A percentile compares a stretch with the other conserved stretches of the same genome.
These are phyloP conservation scores for Ascochyta pisi DNA, from an alignment of 2,329 filamentous ascomycete genomes.

Conservation along the genomic window DNA sequence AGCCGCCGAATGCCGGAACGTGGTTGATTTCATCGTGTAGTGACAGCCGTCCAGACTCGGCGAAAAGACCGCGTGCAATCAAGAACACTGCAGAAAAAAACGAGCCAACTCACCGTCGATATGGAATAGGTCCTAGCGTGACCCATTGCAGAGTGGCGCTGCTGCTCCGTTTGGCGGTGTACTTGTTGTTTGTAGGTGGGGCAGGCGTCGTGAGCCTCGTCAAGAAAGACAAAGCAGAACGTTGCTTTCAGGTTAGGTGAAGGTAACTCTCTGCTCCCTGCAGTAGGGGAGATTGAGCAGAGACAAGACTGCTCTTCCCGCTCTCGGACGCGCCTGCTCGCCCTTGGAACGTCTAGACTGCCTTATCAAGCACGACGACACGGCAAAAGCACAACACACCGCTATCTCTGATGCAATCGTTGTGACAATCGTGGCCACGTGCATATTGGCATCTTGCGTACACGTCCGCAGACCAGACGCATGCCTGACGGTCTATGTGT, in stretches of 20 bases:
- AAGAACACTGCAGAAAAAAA: conserved; percentile 17
- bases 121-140: conserved; percentile 47
- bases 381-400: conserved; percentile 25
- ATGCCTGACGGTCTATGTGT: not conserved
- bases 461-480: not conserved
- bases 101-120: conserved; percentile 42
- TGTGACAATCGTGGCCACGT: conserved; percentile 25
- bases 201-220: conserved; percentile 15
- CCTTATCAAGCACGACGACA: conserved; percentile 22
- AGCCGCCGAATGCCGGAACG: conserved; percentile 40
- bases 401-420: conserved; percentile 29
- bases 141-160: conserved; percentile 27
- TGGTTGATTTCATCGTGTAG: conserved; percentile 22
- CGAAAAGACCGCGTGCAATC: conserved; percentile 21
- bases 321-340: conserved; percentile 19
- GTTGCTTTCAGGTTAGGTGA: conserved; percentile 6
- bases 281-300: conserved; percentile 5
- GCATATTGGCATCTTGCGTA: conserved; percentile 11
- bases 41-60: conserved; percentile 26
- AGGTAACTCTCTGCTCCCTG: conserved; percentile 2
- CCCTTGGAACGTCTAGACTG: conserved; percentile 10
- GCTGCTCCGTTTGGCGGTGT: conserved; percentile 8
- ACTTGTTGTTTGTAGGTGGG: conserved; percentile 15
- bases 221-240: not conserved
- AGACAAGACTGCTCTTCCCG: conserved; percentile 20